phyloP scores from a whole-genome alignment of 768 basidiomycete species.

The Mycena haematopus region DNA sequence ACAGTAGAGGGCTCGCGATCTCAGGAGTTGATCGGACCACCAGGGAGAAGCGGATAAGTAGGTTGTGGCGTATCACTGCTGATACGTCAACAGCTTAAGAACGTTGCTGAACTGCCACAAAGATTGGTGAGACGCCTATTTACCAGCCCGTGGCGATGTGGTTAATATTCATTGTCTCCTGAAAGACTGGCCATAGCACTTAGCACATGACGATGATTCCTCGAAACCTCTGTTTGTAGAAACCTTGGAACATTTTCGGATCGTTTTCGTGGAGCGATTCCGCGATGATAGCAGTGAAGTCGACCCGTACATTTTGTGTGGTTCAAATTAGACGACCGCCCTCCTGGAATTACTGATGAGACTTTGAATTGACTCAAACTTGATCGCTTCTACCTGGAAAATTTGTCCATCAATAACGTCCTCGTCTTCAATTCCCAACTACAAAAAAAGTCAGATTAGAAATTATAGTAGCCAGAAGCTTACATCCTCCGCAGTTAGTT shows the following conservation, averaged over 20 bases:
- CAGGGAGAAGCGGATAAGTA: no score
- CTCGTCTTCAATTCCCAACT: constrained; percentile 14
- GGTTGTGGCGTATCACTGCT: not conserved
- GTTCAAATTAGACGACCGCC: not conserved
- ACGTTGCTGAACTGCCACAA: not conserved
- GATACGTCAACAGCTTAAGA: not conserved
- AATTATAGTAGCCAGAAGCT: not conserved
- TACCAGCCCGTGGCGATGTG: not conserved
- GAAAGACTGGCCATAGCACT: not conserved
- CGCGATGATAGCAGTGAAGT: no score
- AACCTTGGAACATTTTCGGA: not conserved
- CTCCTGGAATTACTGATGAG: not conserved
- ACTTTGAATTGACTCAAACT: no score
- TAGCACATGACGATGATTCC: not conserved
- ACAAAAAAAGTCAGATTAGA: not conserved
- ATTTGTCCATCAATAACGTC: constrained; percentile 11
- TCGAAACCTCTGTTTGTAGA: not conserved
- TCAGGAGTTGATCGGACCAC: no score
- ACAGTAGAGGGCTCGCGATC: no score
- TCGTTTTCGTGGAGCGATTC: not conserved
- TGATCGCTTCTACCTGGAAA: not conserved
- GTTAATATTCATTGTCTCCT: not conserved
- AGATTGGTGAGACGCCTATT: not conserved
- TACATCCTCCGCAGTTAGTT: constrained; percentile 1
- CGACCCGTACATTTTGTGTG: not conserved